A percentile compares a stretch with the other conserved stretches of the same genome.
Evolutionary conservation across 2,329 filamentous ascomycete species (phyloP).

Genomic region (Xylariomycetidae sp.): DNA sequence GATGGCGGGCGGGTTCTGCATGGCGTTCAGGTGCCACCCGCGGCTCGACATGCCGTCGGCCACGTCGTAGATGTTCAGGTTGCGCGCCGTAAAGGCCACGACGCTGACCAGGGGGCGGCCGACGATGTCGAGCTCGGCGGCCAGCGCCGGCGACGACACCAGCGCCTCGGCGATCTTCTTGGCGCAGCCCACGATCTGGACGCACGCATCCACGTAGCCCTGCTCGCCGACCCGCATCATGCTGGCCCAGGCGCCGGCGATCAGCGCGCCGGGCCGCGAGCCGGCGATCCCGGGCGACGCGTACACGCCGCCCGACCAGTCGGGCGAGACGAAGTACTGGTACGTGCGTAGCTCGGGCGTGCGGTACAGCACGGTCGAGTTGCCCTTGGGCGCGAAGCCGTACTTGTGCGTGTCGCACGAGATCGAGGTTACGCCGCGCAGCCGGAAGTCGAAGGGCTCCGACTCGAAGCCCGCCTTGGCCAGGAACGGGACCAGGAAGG

Average conservation of each 20-base stretch:
- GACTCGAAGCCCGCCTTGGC: conserved; percentile 90
- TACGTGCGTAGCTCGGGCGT: conserved; percentile 72
- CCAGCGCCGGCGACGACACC: conserved; percentile 61
- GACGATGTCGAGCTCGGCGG: conserved; percentile 70
- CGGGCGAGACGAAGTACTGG: conserved; percentile 93
- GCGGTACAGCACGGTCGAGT: conserved; percentile 89
- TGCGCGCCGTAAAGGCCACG: conserved; percentile 77
- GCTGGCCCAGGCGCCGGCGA: conserved; percentile 92
- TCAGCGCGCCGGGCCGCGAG: conserved; percentile 85
- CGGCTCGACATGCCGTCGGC: conserved; percentile 79
- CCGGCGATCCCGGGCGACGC: conserved; percentile 89
- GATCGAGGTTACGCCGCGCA: conserved; percentile 92
- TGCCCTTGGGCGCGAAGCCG: conserved; percentile 96
- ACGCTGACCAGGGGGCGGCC: conserved; percentile 87
- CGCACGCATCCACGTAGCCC: conserved; percentile 83
- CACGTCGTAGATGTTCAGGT: conserved; percentile 85
- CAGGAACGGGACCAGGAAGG: conserved; percentile 89
- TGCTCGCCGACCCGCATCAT: conserved; percentile 83
- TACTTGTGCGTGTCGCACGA: conserved; percentile 98
- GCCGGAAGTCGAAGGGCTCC: conserved; percentile 85
- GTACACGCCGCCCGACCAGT: conserved; percentile 96
- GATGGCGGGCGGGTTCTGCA: conserved; percentile 87
- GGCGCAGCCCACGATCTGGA: conserved; percentile 79
- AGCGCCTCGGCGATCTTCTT: conserved; percentile 79
- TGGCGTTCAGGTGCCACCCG: conserved; percentile 93